Base-by-base conservation (phyloP, 2,329 filamentous ascomycete species). In the Colletotrichum musicola region DNA sequence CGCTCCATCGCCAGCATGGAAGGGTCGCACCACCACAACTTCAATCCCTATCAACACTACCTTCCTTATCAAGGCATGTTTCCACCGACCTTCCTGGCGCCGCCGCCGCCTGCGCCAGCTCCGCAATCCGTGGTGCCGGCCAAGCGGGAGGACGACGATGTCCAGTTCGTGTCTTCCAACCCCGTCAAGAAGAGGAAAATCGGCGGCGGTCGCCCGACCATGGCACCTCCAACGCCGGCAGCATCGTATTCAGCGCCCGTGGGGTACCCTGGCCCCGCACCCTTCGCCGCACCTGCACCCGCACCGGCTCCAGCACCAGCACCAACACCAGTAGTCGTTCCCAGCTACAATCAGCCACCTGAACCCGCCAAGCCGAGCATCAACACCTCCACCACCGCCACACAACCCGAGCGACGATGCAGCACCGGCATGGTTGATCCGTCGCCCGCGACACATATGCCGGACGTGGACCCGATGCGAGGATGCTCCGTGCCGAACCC, bases 101-200 rank as follows among this genome's bases (percentile, higher is more conserved):
- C 27, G 4, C 58, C 58, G 12, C 35, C 22, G 9, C 55, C 62
- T 16, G 49, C 30, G 18, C 42, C 42, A 20, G 38, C 35, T 47
- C 38, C 49, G 4, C 55, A 25, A 16, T 22, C 68, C 13, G 25
- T 60, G 14, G 46, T 70, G 18, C 70, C 70, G 9, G 71, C 72
- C 4, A 81, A 80, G 71, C 69, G 74, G 60, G 72, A 71, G 25
- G 81, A 84, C 55, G 78, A 81, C 65, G 83, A 85, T 57, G 76
- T 85, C 38, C 77, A 84, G 70, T 82, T 84, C 62, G 75, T 85
- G 38, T 83, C 81, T 50, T 80, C 78, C 20, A 79, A 80, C 25
- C 81, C 82, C 10, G 78, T 83, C 58, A 84, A 82, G 74, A 82
- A 77, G 71, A 74, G 72, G 49, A 71, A 50, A 49, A 44, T 73